Conservation (phyloP, 1,284 basidiomycete species). For the Ganoderma sinense region DNA sequence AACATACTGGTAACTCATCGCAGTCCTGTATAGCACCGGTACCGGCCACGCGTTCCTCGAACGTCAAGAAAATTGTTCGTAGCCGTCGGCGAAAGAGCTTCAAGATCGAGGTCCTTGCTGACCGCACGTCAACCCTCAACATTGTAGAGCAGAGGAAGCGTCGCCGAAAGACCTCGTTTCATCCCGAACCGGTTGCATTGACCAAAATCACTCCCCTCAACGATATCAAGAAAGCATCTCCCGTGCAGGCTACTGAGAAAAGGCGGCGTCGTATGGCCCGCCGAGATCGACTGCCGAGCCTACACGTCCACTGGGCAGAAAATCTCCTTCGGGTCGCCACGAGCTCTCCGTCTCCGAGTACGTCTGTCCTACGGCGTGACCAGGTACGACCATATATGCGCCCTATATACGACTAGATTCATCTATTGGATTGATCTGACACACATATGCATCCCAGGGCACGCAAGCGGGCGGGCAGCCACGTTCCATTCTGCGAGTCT, state of each 20-base stretch:
- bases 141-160: background rate
- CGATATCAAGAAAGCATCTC: background rate
- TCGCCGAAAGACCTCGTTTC: background rate
- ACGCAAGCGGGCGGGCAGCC: background rate
- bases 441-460: background rate
- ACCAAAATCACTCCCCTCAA: background rate
- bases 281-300: background rate
- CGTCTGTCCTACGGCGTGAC: background rate
- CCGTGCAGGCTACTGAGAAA: background rate
- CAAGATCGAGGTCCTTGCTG: background rate
- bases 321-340: background rate
- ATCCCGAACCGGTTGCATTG: background rate
- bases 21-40: background rate
- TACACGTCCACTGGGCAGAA: background rate
- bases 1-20: too few species aligned
- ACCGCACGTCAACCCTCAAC: slow-evolving; percentile 3
- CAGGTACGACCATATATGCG: slow-evolving; percentile 1
- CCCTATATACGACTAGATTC: background rate
- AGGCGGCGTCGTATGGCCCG: background rate
- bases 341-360: background rate
- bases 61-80: background rate
- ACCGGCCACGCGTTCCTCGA: background rate
- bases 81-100: too few species aligned
- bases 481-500: background rate
- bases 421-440: background rate